Evolutionary conservation across 169 alveolate genomes (phyloP).

Genomic region (Besnoitia besnoiti): DNA sequence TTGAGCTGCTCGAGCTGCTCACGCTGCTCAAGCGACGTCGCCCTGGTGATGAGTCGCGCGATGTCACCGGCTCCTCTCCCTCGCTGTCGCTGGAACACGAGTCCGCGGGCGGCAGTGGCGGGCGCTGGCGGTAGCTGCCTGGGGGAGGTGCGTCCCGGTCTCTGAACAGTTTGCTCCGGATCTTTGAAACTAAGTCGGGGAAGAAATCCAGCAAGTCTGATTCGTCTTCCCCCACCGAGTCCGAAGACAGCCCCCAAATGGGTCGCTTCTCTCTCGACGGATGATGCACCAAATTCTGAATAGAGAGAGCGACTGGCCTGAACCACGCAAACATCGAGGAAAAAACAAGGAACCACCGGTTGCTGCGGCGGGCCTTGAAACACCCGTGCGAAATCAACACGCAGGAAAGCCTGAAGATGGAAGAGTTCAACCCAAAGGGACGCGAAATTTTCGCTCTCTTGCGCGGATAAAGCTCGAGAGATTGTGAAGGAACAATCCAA

Average conservation of each 20-base stretch:
- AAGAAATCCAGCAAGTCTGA: background rate
- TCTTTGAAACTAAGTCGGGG: background rate
- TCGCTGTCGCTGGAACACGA: conserved; percentile 3
- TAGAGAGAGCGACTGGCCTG: conserved; percentile 37
- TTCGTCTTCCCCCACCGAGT: background rate
- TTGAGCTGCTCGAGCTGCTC: background rate
- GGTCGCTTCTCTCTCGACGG: background rate
- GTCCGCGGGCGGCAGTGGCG: background rate
- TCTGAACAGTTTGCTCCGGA: conserved; percentile 3
- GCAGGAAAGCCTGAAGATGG: too few relatives aligned
- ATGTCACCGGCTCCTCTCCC: too few relatives aligned
- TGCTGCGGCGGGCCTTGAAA: too few relatives aligned
- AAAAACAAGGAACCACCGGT: too few relatives aligned
- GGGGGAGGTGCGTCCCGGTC: background rate
- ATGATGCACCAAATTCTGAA: background rate
- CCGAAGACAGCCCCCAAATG: background rate
- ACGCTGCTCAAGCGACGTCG: background rate
- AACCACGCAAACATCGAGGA: background rate
- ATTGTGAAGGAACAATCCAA: too few relatives aligned
- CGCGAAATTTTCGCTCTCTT: too few relatives aligned
- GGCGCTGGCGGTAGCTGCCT: background rate
- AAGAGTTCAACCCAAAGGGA: too few relatives aligned
- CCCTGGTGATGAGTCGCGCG: background rate
- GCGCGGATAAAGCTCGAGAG: too few relatives aligned
- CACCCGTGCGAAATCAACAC: too few relatives aligned